These are phyloP conservation scores for Mycothermus thermophilus DNA, from an alignment of 495 filamentous ascomycete genomes.

Conservation along the genomic window DNA sequence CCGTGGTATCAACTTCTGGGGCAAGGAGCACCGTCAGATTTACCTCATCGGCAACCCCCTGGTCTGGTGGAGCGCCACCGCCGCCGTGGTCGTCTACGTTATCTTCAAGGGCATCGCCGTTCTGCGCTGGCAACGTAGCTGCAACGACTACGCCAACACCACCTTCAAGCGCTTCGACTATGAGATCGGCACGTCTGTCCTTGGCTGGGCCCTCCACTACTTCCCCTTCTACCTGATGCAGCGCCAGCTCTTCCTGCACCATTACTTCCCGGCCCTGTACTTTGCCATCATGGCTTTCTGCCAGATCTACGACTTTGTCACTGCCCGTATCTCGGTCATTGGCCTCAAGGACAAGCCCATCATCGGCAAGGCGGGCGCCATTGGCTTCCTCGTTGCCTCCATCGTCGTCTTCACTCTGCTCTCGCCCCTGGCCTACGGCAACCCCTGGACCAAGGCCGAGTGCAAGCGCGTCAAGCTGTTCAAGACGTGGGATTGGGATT, in stretches of 20 bases:
- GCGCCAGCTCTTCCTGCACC: conserved; percentile 86
- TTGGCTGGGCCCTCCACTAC: conserved; percentile 91
- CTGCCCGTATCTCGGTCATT: conserved; percentile 49
- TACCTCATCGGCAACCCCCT: conserved; percentile 93
- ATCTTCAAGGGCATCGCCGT: conserved; percentile 77
- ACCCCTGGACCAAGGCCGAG: conserved; percentile 76
- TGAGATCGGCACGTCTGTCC: conserved; percentile 76
- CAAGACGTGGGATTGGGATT: conserved; percentile 89
- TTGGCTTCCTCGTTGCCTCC: conserved; percentile 55
- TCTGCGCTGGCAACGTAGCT: conserved; percentile 88
- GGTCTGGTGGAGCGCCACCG: conserved; percentile 84
- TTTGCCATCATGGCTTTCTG: conserved; percentile 82
- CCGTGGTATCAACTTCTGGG: conserved; percentile 99
- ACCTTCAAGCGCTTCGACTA: conserved; percentile 95
- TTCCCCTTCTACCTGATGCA: conserved; percentile 97
- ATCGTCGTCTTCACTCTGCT: conserved; percentile 71
- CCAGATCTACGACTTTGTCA: conserved; percentile 76
- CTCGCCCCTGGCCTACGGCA: conserved; percentile 82
- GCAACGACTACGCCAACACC: conserved; percentile 63
- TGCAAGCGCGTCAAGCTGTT: conserved; percentile 83
- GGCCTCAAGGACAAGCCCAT: conserved; percentile 57
- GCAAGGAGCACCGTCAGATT: conserved; percentile 81
- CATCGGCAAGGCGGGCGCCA: conserved; percentile 55
- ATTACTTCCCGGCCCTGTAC: conserved; percentile 83
- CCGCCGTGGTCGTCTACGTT: conserved; percentile 63